A percentile compares a stretch with the other conserved stretches of the same genome.
Evolutionary conservation across 202 grass and related monocot species (phyloP).

Genomic region (Cymbopogon flexuosus): DNA sequence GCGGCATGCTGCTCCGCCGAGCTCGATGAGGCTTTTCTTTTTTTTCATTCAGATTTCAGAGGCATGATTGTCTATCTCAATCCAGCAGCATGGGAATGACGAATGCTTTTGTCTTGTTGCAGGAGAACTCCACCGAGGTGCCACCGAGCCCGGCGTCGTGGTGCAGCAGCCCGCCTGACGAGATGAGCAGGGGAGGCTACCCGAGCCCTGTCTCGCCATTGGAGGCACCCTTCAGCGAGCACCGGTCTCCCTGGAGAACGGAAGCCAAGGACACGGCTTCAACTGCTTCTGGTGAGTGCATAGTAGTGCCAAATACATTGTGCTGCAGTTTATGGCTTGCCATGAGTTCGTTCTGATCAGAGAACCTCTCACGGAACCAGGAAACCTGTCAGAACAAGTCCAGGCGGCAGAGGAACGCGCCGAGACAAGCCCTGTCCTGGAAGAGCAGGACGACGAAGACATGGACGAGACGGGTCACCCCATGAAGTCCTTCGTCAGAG

Average conservation of each 20-base stretch:
- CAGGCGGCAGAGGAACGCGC: constrained; percentile 25
- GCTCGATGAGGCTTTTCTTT: background rate
- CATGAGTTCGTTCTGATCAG: constrained; percentile 20
- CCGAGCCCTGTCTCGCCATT: constrained; percentile 86
- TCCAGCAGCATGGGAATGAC: background rate
- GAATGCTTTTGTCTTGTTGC: constrained; percentile 25
- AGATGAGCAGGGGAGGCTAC: constrained; percentile 68
- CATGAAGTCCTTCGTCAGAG: constrained; percentile 56
- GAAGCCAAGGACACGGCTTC: constrained; percentile 35
- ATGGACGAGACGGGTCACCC: constrained; percentile 25
- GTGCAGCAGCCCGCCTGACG: constrained; percentile 77
- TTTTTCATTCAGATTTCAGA: background rate
- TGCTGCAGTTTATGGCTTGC: background rate
- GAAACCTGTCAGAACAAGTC: constrained; percentile 24
- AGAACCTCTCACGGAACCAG: constrained; percentile 35
- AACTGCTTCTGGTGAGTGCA: constrained; percentile 42
- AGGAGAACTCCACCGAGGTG: constrained; percentile 97
- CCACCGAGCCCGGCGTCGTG: constrained; percentile 87
- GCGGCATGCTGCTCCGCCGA: background rate
- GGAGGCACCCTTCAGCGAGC: constrained; percentile 66
- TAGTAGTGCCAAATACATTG: background rate
- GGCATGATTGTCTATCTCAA: background rate
- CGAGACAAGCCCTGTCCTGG: constrained; percentile 28
- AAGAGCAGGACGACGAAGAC: constrained; percentile 22
- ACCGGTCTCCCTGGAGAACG: constrained; percentile 33